Evolutionary conservation across 2,329 filamentous ascomycete species (phyloP).

Genomic region (Trichoderma semiorbis): DNA sequence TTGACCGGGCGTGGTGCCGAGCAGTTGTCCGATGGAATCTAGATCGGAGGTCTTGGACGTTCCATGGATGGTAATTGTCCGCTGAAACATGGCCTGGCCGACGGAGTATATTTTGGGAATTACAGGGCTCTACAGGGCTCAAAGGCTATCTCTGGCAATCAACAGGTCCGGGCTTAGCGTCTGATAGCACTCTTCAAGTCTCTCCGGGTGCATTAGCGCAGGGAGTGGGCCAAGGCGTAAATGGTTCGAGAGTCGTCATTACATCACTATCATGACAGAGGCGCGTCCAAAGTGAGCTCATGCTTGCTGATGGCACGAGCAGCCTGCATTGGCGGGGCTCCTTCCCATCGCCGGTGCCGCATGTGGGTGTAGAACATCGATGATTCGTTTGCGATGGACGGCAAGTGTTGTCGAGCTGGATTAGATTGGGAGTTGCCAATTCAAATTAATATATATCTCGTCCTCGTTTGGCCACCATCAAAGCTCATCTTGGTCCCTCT

Average conservation of each 20-base stretch:
- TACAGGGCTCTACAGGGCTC: background rate
- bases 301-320: slow-evolving; percentile 9
- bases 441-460: background rate
- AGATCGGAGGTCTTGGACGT: background rate
- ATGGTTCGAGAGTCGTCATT: slow-evolving; percentile 4
- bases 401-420: background rate
- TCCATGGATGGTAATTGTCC: background rate
- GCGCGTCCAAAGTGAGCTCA: slow-evolving; percentile 10
- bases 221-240: slow-evolving; percentile 1
- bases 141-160: background rate
- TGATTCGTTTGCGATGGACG: background rate
- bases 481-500: background rate
- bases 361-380: background rate
- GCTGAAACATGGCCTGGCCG: background rate
- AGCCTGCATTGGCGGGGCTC: background rate
- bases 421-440: background rate
- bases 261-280: slow-evolving; percentile 17
- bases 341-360: background rate
- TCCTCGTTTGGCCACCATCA: background rate
- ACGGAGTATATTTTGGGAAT: background rate
- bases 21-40: background rate
- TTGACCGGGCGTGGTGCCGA: slow-evolving; percentile 9
- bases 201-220: slow-evolving; percentile 1
- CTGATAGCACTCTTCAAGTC: background rate
- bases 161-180: background rate